Evolutionary conservation across 345 rosid genomes (phyloP), one percentile per base, ranked within the genome.

Genomic region (Melastoma malabathricum): DNA sequence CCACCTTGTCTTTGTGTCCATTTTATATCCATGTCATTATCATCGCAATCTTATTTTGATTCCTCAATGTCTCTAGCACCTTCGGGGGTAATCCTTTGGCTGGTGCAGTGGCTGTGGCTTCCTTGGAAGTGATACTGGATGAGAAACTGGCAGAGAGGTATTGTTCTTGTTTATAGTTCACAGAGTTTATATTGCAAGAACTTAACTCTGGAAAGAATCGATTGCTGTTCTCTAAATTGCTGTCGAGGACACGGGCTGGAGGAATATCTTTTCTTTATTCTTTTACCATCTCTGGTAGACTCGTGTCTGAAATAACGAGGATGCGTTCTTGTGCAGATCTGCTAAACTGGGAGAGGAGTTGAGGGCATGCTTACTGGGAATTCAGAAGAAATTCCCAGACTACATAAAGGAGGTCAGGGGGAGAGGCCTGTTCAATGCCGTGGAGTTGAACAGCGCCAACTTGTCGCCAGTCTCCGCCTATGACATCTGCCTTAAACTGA

Each of bases 31-130:
- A 19, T 31, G 31, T 22, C 15, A 16, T 50, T 50, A 22, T 51
- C 5, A 15, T 17, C 18, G 43, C 43, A 15, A 29, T 51, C n/a
- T 51, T 51, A 51, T n/a, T 51, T 16, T 29, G 44, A 31, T 62
- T 51, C 52, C 34, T 56, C 38, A 18, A 45, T 43, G 6, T 49
- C 67, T 48, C 48, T 76, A 87, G 98, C 76, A 92, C 98, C 57
- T 92, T 92, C 52, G 95, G 96, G 6, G 98, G 96, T 31, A 92
- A 87, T 73, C 87, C 95, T 68, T 71, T 92, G 76, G 96, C 95
- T 52, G 87, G 96, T 80, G 85, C 87, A 38, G 96, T 86, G 55
- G 87, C 96, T 51, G 70, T 90, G 67, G 93, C 96, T 49, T 70
- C 98, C 17, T 72, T 92, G 46, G 86, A 87, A 46, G 96, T 87